Conservation (phyloP, 1,284 basidiomycete genomes). For the Cutaneotrichosporon spelunceum region DNA sequence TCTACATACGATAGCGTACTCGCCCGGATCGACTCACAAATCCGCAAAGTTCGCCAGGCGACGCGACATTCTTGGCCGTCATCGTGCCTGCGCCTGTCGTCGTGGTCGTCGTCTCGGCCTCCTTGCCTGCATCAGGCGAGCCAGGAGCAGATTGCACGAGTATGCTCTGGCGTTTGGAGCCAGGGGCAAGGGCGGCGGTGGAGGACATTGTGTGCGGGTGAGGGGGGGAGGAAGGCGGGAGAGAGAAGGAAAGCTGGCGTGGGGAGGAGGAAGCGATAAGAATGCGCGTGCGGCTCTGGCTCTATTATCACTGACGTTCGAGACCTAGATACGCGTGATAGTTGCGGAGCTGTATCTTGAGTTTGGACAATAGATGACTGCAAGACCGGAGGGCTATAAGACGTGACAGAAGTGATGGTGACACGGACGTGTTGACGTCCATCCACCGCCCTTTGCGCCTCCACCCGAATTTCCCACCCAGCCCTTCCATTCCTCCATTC, state of each 20-base stretch:
- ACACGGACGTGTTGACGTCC: slow-evolving; percentile 1
- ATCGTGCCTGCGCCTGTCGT: slow-evolving; percentile 10
- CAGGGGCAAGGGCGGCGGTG: slow-evolving; percentile 5
- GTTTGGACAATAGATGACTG: background rate
- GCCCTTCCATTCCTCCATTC: background rate
- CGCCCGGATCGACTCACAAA: slow-evolving; percentile 36
- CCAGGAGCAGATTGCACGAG: slow-evolving; percentile 1
- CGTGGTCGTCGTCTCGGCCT: slow-evolving; percentile 3
- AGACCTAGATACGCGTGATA: no score
- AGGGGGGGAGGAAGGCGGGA: no score
- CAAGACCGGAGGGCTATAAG: background rate
- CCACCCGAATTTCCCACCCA: slow-evolving; percentile 4
- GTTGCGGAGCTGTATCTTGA: no score
- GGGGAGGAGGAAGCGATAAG: no score
- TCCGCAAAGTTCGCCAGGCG: slow-evolving; percentile 46
- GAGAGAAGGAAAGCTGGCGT: no score
- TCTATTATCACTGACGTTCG: no score
- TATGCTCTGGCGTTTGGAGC: slow-evolving; percentile 10
- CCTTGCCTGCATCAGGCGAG: slow-evolving; percentile 1
- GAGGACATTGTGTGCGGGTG: background rate
- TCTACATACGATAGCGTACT: background rate
- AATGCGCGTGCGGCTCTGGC: no score
- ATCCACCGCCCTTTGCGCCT: background rate
- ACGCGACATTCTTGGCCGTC: slow-evolving; percentile 40
- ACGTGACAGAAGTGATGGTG: background rate